phyloP scores from a whole-genome alignment of 768 basidiomycete genomes.

The Lentinula guzmanii region DNA sequence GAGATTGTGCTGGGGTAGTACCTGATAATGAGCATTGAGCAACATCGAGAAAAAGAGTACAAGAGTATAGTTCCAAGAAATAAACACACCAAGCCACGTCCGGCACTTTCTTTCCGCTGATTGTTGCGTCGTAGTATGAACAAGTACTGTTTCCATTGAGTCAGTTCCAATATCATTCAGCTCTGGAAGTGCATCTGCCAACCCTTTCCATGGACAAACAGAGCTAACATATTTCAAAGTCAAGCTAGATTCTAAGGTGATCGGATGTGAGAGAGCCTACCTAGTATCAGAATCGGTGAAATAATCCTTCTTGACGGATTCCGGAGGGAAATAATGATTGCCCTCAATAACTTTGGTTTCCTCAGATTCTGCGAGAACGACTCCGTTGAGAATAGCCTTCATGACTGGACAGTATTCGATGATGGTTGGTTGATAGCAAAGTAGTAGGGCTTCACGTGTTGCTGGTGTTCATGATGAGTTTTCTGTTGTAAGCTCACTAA shows the following conservation, averaged over 20 bases:
- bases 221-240: conserved; percentile 29
- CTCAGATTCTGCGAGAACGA: conserved; percentile 51
- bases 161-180: background rate
- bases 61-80: background rate
- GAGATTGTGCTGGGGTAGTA: conserved; percentile 55
- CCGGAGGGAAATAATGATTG: conserved; percentile 71
- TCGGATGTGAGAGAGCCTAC: conserved; percentile 27
- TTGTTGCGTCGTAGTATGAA: conserved; percentile 54
- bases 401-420: background rate
- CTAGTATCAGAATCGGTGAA: conserved; percentile 48
- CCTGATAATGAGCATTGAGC: conserved; percentile 31
- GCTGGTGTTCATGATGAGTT: background rate
- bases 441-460: background rate
- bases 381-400: conserved; percentile 45
- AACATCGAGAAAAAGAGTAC: background rate
- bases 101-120: conserved; percentile 40
- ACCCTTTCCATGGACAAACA: conserved; percentile 73
- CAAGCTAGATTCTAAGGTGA: background rate
- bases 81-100: conserved; percentile 62
- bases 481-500: no score
- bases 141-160: background rate
- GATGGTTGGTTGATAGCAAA: background rate
- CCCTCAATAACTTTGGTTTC: conserved; percentile 54
- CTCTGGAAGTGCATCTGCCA: conserved; percentile 10
- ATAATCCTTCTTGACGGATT: conserved; percentile 36